Evolutionary conservation across 306 rosid genomes (phyloP).

Genomic region (Begonia fuchsioides): DNA sequence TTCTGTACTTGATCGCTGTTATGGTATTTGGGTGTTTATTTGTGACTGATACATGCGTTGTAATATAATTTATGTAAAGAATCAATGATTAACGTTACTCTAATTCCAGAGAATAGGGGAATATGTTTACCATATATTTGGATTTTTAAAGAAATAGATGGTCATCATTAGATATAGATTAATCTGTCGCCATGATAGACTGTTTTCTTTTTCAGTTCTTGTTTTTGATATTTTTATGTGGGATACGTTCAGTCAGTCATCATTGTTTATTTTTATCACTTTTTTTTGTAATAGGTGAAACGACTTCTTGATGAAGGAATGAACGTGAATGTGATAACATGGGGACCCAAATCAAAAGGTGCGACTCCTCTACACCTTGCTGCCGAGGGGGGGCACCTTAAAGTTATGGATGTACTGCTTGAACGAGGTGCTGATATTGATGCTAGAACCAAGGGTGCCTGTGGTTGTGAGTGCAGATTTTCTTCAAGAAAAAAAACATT

Average conservation of each 20-base stretch:
- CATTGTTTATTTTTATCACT: too few relatives aligned
- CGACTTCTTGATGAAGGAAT: slow-evolving; percentile 72
- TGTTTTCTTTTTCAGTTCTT: too few relatives aligned
- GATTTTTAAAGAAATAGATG: too few relatives aligned
- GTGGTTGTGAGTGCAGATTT: slow-evolving; percentile 62
- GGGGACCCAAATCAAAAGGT: slow-evolving; percentile 90
- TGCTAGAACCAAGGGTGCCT: slow-evolving; percentile 87
- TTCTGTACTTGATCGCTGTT: background rate
- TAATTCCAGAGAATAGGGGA: too few relatives aligned
- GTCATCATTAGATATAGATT: too few relatives aligned
- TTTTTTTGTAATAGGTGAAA: slow-evolving; percentile 39
- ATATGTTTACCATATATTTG: too few relatives aligned
- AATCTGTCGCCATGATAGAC: too few relatives aligned
- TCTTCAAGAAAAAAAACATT: background rate
- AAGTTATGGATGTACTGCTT: slow-evolving; percentile 84
- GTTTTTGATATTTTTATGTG: background rate
- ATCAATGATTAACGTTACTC: too few relatives aligned
- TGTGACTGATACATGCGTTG: too few relatives aligned
- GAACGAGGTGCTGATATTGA: slow-evolving; percentile 95
- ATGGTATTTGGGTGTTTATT: too few relatives aligned
- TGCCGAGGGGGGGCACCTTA: slow-evolving; percentile 90
- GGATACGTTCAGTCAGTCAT: background rate
- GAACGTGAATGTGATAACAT: slow-evolving; percentile 73
- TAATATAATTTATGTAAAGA: too few relatives aligned
- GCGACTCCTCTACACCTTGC: slow-evolving; percentile 96